These are phyloP conservation scores for Rhodotorula diobovata DNA, from an alignment of 768 basidiomycete species.

Conservation along the genomic window DNA sequence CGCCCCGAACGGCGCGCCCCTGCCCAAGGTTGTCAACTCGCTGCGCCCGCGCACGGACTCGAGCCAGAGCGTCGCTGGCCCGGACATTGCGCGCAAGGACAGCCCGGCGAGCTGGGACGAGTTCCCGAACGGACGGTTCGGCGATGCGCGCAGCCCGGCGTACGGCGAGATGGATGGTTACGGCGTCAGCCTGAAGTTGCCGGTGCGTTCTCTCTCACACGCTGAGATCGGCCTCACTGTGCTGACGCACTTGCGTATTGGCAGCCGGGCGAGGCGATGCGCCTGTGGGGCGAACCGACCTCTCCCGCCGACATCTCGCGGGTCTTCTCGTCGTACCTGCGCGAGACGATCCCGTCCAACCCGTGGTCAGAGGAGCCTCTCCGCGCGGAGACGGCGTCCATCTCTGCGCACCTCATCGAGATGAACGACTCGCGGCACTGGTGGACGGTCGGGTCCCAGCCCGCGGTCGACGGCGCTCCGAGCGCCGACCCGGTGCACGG, in stretches of 20 bases:
- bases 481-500: slow-evolving; percentile 77
- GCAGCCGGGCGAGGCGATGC: slow-evolving; percentile 61
- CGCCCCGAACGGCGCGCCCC: slow-evolving; percentile 58
- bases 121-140: slow-evolving; percentile 97
- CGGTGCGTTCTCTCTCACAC: slow-evolving; percentile 53
- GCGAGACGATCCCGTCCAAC: slow-evolving; percentile 63
- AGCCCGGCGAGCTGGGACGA: slow-evolving; percentile 52
- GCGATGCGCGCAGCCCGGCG: slow-evolving; percentile 93
- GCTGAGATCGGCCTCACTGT: background rate
- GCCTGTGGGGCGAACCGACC: slow-evolving; percentile 72
- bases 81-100: slow-evolving; percentile 33
- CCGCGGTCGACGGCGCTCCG: slow-evolving; percentile 73
- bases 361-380: slow-evolving; percentile 84
- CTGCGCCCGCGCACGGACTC: slow-evolving; percentile 1
- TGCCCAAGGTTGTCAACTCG: slow-evolving; percentile 36
- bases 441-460: slow-evolving; percentile 98
- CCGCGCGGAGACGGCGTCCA: slow-evolving; percentile 72
- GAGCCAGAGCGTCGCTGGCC: slow-evolving; percentile 11
- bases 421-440: slow-evolving; percentile 68
- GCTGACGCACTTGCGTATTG: background rate
- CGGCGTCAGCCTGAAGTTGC: slow-evolving; percentile 85
- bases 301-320: slow-evolving; percentile 64
- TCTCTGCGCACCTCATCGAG: slow-evolving; percentile 68
- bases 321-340: slow-evolving; percentile 75
- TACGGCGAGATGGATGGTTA: slow-evolving; percentile 98